Evolutionary conservation across 2,329 filamentous ascomycete species (phyloP).

Genomic region (Pseudogymnoascus sp.): DNA sequence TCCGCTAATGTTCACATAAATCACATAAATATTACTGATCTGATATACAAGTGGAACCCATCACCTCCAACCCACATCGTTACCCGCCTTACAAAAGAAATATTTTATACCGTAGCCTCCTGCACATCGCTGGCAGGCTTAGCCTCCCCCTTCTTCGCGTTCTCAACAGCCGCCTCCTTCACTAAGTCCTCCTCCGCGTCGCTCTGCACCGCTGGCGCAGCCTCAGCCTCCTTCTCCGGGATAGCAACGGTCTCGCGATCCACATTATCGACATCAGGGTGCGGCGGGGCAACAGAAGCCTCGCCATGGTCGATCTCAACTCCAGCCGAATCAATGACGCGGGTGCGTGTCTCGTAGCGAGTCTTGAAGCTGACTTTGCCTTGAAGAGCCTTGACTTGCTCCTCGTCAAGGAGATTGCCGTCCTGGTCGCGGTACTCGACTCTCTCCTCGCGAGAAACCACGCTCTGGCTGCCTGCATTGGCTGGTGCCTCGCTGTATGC

Average conservation of each 20-base stretch:
- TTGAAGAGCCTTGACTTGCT: conserved; percentile 74
- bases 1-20: not conserved
- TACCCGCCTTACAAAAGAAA: conserved; percentile 1
- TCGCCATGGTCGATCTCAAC: conserved; percentile 51
- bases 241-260: conserved; percentile 47
- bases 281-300: conserved; percentile 19
- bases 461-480: conserved; percentile 19
- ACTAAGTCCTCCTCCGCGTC: conserved; percentile 43
- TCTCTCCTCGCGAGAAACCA: conserved; percentile 56
- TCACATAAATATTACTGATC: conserved; percentile 8
- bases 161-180: conserved; percentile 48
- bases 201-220: conserved; percentile 33
- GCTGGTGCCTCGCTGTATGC: conserved; percentile 14
- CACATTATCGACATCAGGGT: conserved; percentile 43
- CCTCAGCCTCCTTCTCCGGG: conserved; percentile 28
- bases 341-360: conserved; percentile 87
- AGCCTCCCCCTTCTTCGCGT: conserved; percentile 38
- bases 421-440: conserved; percentile 93
- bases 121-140: conserved; percentile 57
- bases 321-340: conserved; percentile 69
- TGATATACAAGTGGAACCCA: conserved; percentile 5
- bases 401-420: conserved; percentile 76
- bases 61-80: not conserved
- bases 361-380: conserved; percentile 96
- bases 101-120: conserved; percentile 36